Conservation (phyloP, 2,329 filamentous ascomycete genomes). For the Phialocephala sp. region DNA sequence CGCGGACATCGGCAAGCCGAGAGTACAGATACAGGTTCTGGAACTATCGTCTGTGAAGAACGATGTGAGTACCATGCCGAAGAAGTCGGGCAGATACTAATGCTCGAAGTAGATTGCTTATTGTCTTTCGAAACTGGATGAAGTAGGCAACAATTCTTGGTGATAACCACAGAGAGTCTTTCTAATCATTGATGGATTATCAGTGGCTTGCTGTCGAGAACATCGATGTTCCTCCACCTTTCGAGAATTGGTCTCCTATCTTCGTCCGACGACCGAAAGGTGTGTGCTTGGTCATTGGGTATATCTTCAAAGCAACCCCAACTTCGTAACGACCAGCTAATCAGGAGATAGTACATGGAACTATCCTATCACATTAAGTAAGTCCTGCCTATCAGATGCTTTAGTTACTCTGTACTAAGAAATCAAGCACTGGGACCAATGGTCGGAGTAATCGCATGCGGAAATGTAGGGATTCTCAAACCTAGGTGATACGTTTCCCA, state of each 20-base stretch:
- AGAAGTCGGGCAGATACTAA: not conserved
- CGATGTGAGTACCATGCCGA: not conserved
- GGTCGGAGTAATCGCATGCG: constrained; percentile 6
- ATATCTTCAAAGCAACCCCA: not conserved
- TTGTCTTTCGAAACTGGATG: not conserved
- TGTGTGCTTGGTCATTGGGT: constrained; percentile 12
- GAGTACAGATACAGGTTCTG: not conserved
- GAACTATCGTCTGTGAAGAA: not conserved
- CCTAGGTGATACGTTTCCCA: too few species aligned
- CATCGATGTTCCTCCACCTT: not conserved
- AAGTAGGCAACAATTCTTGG: not conserved
- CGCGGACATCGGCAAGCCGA: not conserved
- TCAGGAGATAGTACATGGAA: constrained; percentile 3
- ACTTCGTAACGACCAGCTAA: not conserved
- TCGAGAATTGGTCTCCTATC: not conserved
- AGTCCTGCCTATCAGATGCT: not conserved
- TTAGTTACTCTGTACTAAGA: not conserved
- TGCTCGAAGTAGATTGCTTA: not conserved
- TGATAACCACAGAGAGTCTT: not conserved
- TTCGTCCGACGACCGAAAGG: constrained; percentile 11
- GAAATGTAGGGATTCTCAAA: constrained; percentile 47
- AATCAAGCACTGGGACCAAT: not conserved
- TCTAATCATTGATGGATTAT: not conserved
- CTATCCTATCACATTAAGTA: constrained; percentile 9
- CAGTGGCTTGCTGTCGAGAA: constrained; percentile 9